These are phyloP conservation scores for Lichtheimia ornata DNA, from an alignment of 371 early-diverging fungal genomes.

Conservation along the genomic window DNA sequence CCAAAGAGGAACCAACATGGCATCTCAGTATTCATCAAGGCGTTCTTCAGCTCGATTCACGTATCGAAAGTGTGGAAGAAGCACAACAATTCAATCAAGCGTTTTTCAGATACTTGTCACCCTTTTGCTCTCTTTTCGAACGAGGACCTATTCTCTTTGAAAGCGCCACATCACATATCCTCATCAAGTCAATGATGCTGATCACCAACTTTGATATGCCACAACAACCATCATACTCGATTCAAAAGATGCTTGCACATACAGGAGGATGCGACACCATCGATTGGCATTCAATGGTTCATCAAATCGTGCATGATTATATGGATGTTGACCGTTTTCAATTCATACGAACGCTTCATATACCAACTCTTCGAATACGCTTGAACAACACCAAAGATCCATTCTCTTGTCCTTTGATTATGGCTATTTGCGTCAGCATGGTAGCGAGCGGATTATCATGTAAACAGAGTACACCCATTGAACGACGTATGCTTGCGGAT, in stretches of 20 bases:
- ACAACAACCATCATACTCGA: background rate
- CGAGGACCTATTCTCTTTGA: conserved; percentile 2
- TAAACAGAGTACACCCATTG: background rate
- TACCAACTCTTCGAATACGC: conserved; percentile 3
- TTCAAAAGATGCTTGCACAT: background rate
- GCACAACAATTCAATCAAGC: conserved; percentile 8
- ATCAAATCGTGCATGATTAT: conserved; percentile 1
- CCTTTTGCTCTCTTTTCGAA: conserved; percentile 12
- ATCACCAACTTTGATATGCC: background rate
- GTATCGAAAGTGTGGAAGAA: conserved; percentile 11
- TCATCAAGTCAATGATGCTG: background rate
- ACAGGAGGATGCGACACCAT: background rate
- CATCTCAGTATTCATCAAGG: conserved; percentile 15
- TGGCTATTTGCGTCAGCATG: conserved; percentile 12
- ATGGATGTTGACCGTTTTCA: no score
- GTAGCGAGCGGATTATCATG: background rate
- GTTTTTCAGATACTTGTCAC: conserved; percentile 11
- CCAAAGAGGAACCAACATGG: conserved; percentile 7
- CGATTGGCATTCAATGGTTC: background rate
- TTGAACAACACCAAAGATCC: conserved; percentile 12
- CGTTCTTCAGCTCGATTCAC: conserved; percentile 10
- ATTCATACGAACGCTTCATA: conserved; percentile 3
- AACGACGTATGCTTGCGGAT: conserved; percentile 17
- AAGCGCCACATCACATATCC: background rate
- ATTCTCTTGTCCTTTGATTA: conserved; percentile 10